Percentiles rank a stretch among this genome's conserved stretches.
These are phyloP conservation scores for Alternaria arborescens DNA, from an alignment of 2,329 filamentous ascomycete genomes.

Conservation along the genomic window DNA sequence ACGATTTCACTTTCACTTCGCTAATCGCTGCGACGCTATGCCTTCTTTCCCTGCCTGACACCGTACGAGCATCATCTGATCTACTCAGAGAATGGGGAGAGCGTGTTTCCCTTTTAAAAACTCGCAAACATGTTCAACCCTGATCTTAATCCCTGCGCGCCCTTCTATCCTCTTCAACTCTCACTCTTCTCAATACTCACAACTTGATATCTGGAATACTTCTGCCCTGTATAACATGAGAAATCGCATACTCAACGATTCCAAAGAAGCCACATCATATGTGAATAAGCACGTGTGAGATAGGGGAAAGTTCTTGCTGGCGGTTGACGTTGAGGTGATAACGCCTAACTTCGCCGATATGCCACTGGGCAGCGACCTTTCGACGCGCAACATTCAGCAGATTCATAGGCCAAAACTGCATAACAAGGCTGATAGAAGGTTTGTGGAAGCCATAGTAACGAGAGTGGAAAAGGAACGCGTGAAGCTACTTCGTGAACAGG, in stretches of 20 bases:
- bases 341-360: background rate
- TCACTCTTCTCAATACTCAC: background rate
- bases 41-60: background rate
- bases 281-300: rapidly evolving
- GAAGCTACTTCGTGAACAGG: background rate
- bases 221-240: background rate
- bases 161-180: background rate
- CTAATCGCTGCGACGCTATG: background rate
- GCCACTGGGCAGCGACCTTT: background rate
- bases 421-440: background rate
- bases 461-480: background rate
- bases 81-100: rapidly evolving
- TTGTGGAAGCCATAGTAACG: background rate
- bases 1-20: background rate
- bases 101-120: no score
- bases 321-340: rapidly evolving
- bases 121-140: background rate
- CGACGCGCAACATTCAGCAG: background rate
- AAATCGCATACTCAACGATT: background rate
- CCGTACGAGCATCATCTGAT: background rate
- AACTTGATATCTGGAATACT: background rate
- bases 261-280: background rate
- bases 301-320: background rate
- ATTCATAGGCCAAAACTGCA: background rate
- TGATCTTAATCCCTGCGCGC: background rate